These are phyloP conservation scores for Euphorbia schlechtendalii DNA, from an alignment of 441 rosid genomes.

Conservation along the genomic window DNA sequence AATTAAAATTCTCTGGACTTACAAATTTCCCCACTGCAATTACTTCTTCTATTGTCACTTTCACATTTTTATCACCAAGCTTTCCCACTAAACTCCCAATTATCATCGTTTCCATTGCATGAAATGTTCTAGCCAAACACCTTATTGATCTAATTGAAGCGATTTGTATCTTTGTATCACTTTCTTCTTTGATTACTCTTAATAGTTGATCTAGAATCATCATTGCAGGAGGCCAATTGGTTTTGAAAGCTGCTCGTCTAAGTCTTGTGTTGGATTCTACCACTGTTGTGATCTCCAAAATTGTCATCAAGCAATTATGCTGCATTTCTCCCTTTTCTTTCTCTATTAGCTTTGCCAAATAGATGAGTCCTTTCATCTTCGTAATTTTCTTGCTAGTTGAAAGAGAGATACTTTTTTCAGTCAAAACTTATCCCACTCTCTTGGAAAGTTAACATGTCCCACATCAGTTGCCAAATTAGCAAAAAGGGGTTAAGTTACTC, in stretches of 20 bases:
- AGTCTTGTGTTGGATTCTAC: slow-evolving; percentile 44
- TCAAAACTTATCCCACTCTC: too few relatives aligned
- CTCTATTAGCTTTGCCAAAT: slow-evolving; percentile 46
- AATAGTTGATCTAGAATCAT: slow-evolving; percentile 50
- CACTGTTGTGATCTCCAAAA: slow-evolving; percentile 40
- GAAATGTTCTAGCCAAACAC: slow-evolving; percentile 48
- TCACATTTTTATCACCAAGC: slow-evolving; percentile 27
- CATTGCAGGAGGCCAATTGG: slow-evolving; percentile 51
- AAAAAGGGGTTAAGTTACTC: too few relatives aligned
- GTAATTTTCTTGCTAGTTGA: slow-evolving; percentile 38
- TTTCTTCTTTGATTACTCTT: slow-evolving; percentile 39
- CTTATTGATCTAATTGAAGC: slow-evolving; percentile 47
- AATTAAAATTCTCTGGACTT: slow-evolving; percentile 45
- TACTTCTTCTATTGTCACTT: slow-evolving; percentile 43
- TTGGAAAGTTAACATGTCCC: too few relatives aligned
- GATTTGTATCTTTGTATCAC: slow-evolving; percentile 24
- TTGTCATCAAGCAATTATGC: slow-evolving; percentile 39
- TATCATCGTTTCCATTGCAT: slow-evolving; percentile 41
- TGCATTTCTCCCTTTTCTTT: slow-evolving; percentile 40
- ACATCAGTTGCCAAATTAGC: too few relatives aligned
- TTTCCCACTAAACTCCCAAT: slow-evolving; percentile 35
- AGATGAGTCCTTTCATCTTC: slow-evolving; percentile 45
- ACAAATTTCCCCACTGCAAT: slow-evolving; percentile 48
- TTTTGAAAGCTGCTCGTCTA: slow-evolving; percentile 46
- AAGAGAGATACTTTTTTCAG: too few relatives aligned